Evolutionary conservation across 345 rosid genomes (phyloP).

Genomic region (Hibiscus syriacus): DNA sequence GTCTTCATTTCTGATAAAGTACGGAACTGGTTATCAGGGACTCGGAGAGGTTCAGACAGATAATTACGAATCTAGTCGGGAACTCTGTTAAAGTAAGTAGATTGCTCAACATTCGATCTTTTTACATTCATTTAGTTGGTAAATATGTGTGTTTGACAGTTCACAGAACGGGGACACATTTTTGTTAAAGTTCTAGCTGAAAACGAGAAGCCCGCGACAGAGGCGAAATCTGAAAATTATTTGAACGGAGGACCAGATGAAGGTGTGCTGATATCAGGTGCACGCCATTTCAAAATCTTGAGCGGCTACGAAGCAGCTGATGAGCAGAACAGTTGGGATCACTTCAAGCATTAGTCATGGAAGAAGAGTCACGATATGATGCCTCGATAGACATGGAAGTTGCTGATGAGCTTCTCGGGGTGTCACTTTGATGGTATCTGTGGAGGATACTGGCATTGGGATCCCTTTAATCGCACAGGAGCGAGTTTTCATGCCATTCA

Average conservation of each 20-base stretch:
- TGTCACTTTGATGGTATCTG: conserved; percentile 11
- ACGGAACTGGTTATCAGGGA: not conserved
- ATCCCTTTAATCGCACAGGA: conserved; percentile 66
- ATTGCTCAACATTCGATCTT: not conserved
- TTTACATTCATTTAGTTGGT: not conserved
- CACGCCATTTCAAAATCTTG: not conserved
- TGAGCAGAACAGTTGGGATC: not conserved
- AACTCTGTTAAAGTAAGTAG: not conserved
- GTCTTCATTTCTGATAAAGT: not conserved
- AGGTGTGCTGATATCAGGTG: not conserved
- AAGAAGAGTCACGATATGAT: not conserved
- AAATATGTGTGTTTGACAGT: not conserved
- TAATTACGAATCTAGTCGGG: not conserved
- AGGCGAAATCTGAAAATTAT: not conserved
- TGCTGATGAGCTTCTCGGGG: not conserved
- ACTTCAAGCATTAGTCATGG: not conserved
- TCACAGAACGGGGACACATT: not conserved
- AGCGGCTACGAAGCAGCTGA: not conserved
- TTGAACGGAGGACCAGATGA: not conserved
- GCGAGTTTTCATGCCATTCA: conserved; percentile 83
- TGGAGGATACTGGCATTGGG: conserved; percentile 94
- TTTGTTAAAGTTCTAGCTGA: not conserved
- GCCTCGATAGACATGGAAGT: not conserved
- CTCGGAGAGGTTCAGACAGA: not conserved
- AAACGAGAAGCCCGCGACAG: not conserved